Percentiles rank a stretch among this genome's conserved stretches.
Evolutionary conservation across 2,329 filamentous ascomycete species (phyloP).

Genomic region (Fusarium sp.): DNA sequence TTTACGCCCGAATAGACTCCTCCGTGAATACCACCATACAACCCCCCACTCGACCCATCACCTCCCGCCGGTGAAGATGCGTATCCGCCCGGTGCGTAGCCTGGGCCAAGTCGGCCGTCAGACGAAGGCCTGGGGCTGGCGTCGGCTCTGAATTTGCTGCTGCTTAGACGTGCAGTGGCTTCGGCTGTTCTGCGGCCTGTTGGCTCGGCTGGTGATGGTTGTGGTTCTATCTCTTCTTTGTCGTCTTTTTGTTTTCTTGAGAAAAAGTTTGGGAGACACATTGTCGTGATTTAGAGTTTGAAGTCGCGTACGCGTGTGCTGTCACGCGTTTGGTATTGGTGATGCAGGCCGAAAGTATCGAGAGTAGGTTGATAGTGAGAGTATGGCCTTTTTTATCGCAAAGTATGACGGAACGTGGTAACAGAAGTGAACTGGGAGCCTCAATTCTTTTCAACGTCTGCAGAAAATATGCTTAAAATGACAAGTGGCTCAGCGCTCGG

Average conservation of each 20-base stretch:
- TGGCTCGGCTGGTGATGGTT: constrained; percentile 8
- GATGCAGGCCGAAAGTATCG: not conserved
- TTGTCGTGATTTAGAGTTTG: not conserved
- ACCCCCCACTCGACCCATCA: constrained; percentile 10
- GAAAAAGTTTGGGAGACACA: constrained; percentile 34
- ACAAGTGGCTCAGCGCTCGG: not conserved
- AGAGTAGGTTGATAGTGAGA: too few relatives aligned
- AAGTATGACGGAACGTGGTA: too few relatives aligned
- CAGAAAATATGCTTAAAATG: not conserved
- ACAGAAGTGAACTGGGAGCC: not conserved
- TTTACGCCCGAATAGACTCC: constrained; percentile 23
- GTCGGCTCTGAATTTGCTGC: constrained; percentile 16
- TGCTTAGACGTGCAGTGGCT: constrained; percentile 27
- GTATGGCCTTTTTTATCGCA: too few relatives aligned
- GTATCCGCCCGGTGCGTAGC: constrained; percentile 14
- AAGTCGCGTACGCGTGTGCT: not conserved
- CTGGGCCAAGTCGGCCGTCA: constrained; percentile 8
- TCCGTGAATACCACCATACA: constrained; percentile 31
- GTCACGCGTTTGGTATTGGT: not conserved
- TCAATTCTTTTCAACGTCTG: not conserved
- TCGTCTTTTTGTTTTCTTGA: constrained; percentile 16
- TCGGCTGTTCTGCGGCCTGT: constrained; percentile 26
- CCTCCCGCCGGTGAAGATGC: constrained; percentile 9
- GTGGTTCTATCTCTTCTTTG: constrained; percentile 10
- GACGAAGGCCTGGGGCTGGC: constrained; percentile 15